These are phyloP conservation scores for Exophiala xenobiotica DNA, from an alignment of 2,329 filamentous ascomycete genomes.

Conservation along the genomic window DNA sequence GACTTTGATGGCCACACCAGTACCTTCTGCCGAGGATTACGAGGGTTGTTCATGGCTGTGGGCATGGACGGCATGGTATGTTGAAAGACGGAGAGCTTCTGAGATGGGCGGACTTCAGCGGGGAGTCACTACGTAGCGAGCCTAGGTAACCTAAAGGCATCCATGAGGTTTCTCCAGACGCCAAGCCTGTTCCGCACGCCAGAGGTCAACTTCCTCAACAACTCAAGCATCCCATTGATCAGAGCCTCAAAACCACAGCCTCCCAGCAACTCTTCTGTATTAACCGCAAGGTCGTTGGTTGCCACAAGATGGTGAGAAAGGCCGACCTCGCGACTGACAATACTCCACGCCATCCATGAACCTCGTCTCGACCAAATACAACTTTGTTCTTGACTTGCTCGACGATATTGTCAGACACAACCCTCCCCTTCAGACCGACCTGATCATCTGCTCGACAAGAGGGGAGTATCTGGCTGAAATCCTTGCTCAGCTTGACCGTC, in stretches of 20 bases:
- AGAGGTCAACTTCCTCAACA: background rate
- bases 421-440: constrained; percentile 58
- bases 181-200: background rate
- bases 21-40: too few relatives aligned
- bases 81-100: too few relatives aligned
- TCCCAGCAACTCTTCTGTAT: background rate
- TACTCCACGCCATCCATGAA: constrained; percentile 5
- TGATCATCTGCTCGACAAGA: constrained; percentile 69
- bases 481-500: constrained; percentile 45
- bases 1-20: too few relatives aligned
- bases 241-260: background rate
- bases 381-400: constrained; percentile 58
- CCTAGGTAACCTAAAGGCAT: too few relatives aligned
- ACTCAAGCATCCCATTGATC: background rate
- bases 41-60: too few relatives aligned
- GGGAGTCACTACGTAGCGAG: too few relatives aligned
- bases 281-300: background rate
- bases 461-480: constrained; percentile 65
- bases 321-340: background rate
- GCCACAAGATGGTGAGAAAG: background rate
- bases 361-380: constrained; percentile 35
- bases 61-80: too few relatives aligned
- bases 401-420: constrained; percentile 58
- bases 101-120: background rate
- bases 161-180: background rate